phyloP scores from a whole-genome alignment of 345 rosid species.

The Carallia pectinifolia region DNA sequence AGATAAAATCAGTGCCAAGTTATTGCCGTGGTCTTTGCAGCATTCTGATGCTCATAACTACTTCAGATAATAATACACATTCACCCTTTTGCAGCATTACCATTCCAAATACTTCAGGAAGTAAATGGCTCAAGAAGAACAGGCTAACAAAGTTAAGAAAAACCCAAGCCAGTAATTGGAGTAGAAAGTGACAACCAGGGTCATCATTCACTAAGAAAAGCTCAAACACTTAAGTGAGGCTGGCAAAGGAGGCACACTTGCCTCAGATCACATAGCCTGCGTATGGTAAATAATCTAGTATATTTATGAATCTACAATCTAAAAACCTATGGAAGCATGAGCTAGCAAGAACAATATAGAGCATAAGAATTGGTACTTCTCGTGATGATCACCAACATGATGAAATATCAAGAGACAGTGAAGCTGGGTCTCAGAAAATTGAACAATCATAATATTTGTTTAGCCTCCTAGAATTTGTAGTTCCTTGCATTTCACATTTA shows the following conservation, averaged over 20 bases:
- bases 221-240: neutral
- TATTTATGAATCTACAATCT: no score
- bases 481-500: neutral
- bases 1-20: neutral
- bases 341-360: no score
- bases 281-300: no score
- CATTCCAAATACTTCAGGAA: neutral
- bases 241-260: neutral
- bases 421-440: neutral
- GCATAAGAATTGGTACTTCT: no score
- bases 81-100: no score
- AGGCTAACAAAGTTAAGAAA: neutral
- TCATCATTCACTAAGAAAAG: no score
- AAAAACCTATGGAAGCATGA: no score
- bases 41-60: neutral
- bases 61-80: neutral
- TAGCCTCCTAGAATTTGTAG: constrained; percentile 5
- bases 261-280: no score
- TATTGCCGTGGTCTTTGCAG: neutral
- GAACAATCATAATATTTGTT: neutral
- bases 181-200: neutral
- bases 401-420: no score
- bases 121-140: neutral
- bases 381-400: no score
- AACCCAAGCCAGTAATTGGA: neutral